Evolutionary conservation across 331 rosid genomes (phyloP).

Genomic region (Acacia concinna): DNA sequence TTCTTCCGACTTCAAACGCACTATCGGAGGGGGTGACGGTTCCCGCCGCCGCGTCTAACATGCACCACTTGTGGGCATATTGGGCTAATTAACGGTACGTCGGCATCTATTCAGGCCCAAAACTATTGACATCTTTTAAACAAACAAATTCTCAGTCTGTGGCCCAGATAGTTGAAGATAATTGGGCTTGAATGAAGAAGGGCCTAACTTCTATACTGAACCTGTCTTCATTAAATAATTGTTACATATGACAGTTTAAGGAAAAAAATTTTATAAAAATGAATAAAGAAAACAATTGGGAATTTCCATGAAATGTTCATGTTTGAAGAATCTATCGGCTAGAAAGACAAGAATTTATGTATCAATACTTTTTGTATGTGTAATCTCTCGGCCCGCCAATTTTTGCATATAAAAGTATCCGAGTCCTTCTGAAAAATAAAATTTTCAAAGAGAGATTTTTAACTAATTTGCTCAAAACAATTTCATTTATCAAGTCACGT

Average conservation of each 20-base stretch:
- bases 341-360: too few relatives aligned
- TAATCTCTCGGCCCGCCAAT: too few relatives aligned
- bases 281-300: too few relatives aligned
- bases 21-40: constrained; percentile 38
- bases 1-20: background rate
- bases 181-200: background rate
- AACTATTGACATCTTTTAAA: background rate
- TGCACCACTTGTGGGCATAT: background rate
- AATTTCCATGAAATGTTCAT: too few relatives aligned
- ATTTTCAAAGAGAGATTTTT: too few relatives aligned
- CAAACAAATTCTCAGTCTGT: background rate
- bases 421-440: too few relatives aligned
- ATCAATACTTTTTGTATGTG: too few relatives aligned
- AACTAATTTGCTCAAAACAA: too few relatives aligned
- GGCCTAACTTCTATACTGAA: background rate
- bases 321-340: too few relatives aligned
- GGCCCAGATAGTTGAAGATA: constrained; percentile 5
- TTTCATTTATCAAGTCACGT: too few relatives aligned
- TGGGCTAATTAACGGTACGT: background rate
- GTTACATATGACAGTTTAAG: background rate
- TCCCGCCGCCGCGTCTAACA: constrained; percentile 21
- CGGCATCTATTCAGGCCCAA: background rate
- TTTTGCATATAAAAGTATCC: too few relatives aligned
- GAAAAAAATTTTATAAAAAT: too few relatives aligned
- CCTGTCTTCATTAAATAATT: background rate